phyloP scores from a whole-genome alignment of 2,329 filamentous ascomycete genomes.

The Seiridium unicorne region DNA sequence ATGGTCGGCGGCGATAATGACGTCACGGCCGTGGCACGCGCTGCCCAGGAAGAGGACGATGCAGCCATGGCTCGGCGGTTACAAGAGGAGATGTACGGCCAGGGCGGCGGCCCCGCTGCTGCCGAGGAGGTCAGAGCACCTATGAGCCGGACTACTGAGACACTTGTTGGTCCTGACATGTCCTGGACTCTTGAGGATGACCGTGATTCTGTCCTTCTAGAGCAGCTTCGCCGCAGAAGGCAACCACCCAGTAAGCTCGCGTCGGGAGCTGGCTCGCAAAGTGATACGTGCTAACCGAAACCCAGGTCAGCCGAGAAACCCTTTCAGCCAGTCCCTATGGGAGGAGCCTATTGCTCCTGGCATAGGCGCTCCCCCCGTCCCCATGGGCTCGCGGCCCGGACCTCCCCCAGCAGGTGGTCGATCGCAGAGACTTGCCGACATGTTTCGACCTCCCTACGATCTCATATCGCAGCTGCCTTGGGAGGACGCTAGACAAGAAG shows the following conservation, averaged over 20 bases:
- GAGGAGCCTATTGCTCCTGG: slow-evolving; percentile 30
- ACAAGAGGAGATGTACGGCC: slow-evolving; percentile 83
- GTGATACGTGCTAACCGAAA: too few relatives aligned
- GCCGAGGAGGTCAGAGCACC: slow-evolving; percentile 70
- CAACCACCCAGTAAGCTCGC: slow-evolving; percentile 23
- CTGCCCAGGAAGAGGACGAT: slow-evolving; percentile 76
- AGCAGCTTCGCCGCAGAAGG: slow-evolving; percentile 58
- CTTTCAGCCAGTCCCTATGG: slow-evolving; percentile 31
- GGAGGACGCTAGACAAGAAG: slow-evolving; percentile 80
- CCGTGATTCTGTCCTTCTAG: slow-evolving; percentile 60
- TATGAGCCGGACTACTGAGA: slow-evolving; percentile 88
- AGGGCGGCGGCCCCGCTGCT: slow-evolving; percentile 35
- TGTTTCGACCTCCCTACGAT: slow-evolving; percentile 91
- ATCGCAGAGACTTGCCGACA: slow-evolving; percentile 77
- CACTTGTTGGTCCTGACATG: slow-evolving; percentile 70
- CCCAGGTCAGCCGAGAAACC: slow-evolving; percentile 19
- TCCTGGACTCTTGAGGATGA: slow-evolving; percentile 52
- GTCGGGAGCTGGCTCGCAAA: too few relatives aligned
- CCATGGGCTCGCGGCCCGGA: slow-evolving; percentile 18
- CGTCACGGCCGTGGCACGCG: slow-evolving; percentile 39
- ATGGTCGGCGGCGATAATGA: slow-evolving; percentile 34
- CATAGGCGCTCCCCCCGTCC: slow-evolving; percentile 37
- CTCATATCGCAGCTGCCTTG: slow-evolving; percentile 79
- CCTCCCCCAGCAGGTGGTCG: slow-evolving; percentile 52
- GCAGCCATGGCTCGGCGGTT: slow-evolving; percentile 88